These are phyloP conservation scores for Cyclospora cayetanensis DNA, from an alignment of 169 alveolate genomes.

Conservation along the genomic window DNA sequence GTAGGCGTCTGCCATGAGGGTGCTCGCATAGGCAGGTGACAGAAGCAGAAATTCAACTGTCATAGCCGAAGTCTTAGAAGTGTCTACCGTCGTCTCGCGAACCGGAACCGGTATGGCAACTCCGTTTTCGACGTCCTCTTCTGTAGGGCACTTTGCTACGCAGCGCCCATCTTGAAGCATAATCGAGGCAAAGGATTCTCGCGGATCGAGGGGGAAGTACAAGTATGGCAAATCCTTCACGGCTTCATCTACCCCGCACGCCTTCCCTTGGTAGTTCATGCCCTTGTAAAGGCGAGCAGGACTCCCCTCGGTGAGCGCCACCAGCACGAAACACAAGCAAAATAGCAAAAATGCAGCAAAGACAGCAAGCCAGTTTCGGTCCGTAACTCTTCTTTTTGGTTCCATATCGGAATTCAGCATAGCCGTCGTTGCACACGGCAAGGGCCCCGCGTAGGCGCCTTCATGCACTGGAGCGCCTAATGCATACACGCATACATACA, in stretches of 20 bases:
- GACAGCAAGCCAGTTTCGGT: slow-evolving; percentile 28
- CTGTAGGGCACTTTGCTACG: slow-evolving; percentile 66
- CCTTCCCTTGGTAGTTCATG: slow-evolving; percentile 72
- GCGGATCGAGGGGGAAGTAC: slow-evolving; percentile 71
- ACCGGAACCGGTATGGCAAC: slow-evolving; percentile 52
- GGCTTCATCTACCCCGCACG: slow-evolving; percentile 70
- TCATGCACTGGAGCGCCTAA: not conserved
- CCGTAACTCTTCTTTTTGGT: slow-evolving; percentile 52
- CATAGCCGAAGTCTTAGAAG: slow-evolving; percentile 4
- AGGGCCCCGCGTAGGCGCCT: not conserved
- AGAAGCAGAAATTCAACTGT: slow-evolving; percentile 57
- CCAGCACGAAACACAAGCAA: slow-evolving; percentile 18
- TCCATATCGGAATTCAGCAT: not conserved
- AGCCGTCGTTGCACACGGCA: not conserved
- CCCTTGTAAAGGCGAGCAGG: slow-evolving; percentile 70
- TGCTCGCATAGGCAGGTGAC: slow-evolving; percentile 70
- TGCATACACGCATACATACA: not conserved
- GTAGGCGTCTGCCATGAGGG: slow-evolving; percentile 67
- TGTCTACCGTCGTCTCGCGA: slow-evolving; percentile 54
- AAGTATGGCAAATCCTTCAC: slow-evolving; percentile 63
- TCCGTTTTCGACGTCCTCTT: slow-evolving; percentile 67
- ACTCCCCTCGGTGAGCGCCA: slow-evolving; percentile 65
- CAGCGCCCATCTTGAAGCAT: slow-evolving; percentile 63
- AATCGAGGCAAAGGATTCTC: slow-evolving; percentile 60
- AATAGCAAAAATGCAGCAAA: not conserved